Percentiles rank a stretch among this genome's conserved stretches.
phyloP scores from a whole-genome alignment of 2,329 filamentous ascomycete genomes.

The Leptographium flavum region DNA sequence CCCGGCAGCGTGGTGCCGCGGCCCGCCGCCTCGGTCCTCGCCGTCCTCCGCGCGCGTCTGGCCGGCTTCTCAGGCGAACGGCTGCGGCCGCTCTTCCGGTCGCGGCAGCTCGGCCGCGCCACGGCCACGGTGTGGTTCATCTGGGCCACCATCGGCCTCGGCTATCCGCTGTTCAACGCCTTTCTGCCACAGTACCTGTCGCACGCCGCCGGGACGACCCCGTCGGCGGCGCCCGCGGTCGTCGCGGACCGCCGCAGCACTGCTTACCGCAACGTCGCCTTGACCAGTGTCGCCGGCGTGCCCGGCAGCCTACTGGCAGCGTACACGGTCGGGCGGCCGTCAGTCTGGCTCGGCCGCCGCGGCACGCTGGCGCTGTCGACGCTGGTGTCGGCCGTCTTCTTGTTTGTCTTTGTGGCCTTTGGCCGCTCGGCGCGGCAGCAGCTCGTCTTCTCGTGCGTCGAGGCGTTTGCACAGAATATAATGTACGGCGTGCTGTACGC shows the following conservation, averaged over 20 bases:
- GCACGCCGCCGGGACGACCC: constrained; percentile 27
- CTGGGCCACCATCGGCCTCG: constrained; percentile 75
- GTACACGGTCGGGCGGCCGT: constrained; percentile 52
- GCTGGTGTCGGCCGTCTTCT: constrained; percentile 50
- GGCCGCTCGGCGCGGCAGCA: constrained; percentile 42
- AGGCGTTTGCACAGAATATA: constrained; percentile 61
- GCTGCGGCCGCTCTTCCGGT: constrained; percentile 50
- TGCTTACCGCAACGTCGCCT: constrained; percentile 69
- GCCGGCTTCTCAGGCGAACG: constrained; percentile 52
- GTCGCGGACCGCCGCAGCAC: constrained; percentile 18
- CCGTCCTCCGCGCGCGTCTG: constrained; percentile 39
- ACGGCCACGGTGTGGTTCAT: constrained; percentile 57
- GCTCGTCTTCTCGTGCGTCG: constrained; percentile 51
- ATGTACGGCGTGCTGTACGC: constrained; percentile 68
- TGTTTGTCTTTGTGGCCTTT: constrained; percentile 51
- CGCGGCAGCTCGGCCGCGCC: constrained; percentile 33
- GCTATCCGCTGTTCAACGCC: constrained; percentile 77
- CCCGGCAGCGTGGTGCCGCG: too few species aligned
- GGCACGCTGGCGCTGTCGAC: constrained; percentile 58
- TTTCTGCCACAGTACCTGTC: constrained; percentile 80
- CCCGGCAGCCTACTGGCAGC: constrained; percentile 64
- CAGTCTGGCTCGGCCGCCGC: constrained; percentile 50
- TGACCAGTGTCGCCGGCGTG: constrained; percentile 62
- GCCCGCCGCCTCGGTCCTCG: too few species aligned
- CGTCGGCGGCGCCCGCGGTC: constrained; percentile 8